Evolutionary conservation across 768 basidiomycete genomes (phyloP), one percentile per base, ranked within the genome.

Genomic region (Cubamyces lactineus): DNA sequence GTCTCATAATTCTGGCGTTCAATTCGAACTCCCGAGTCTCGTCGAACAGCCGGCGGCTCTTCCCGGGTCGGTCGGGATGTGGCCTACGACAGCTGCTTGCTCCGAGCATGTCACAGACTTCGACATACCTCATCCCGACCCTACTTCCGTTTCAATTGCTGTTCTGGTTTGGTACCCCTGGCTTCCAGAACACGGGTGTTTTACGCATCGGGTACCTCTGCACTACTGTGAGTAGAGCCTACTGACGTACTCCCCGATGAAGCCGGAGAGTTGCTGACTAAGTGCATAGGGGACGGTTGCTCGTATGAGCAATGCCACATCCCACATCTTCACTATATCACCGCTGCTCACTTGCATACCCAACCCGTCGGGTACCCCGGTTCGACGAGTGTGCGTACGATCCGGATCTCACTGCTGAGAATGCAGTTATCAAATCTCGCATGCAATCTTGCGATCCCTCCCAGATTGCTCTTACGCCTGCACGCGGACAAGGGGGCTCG

Each of bases 361-460:
- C 28, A 26, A 3, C 48, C 13, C 26, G 24, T 49, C 26, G 48
- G 48, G 24, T 26, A 49, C 24, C 8, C 34, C 34, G 34, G 34
- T 9, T 34, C 34, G 11, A 34, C 45, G 24, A 23, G 48, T 15
- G 16, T 23, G n/a, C n/a, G 13, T 30, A 24, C 40, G 53, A 51
- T 50, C 34, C 30, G 30, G 39, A 57, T 62, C 49, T 41, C 16
- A 30, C 52, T 41, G 46, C 28, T 38, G 34, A 30, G 45, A 34
- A 48, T 30, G 23, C 26, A 40, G 24, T 23, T 41, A 58, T 43
- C 57, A 30, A 39, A 59, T 63, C 62, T 48, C n/a, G 30, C 57
- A 54, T 57, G 24, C 57, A 43, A 59, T 63, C 62, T 63, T 45
- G 55, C 61, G 61, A 62, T 62, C 30, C 49, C n/a, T 26, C 53